A percentile compares a stretch with the other conserved stretches of the same genome.
These are phyloP conservation scores for Elasticomyces elasticus DNA, from an alignment of 495 filamentous ascomycete species.

Conservation along the genomic window DNA sequence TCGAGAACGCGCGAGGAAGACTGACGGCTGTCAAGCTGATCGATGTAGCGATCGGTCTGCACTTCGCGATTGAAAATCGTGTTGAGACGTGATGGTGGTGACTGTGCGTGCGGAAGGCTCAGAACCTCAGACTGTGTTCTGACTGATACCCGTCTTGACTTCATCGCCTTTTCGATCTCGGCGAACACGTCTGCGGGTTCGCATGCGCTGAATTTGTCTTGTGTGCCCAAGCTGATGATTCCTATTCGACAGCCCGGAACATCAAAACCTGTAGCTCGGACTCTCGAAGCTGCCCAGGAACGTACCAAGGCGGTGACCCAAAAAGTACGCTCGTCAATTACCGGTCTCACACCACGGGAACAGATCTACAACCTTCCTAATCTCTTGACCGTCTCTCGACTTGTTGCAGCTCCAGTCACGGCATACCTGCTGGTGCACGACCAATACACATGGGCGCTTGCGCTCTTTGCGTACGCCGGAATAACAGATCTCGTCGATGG, in stretches of 20 bases:
- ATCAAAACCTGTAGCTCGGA: constrained; percentile 24
- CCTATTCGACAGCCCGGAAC: not conserved
- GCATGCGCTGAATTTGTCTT: too few relatives aligned
- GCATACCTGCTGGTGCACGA: constrained; percentile 84
- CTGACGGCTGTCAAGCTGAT: too few relatives aligned
- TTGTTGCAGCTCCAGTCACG: constrained; percentile 73
- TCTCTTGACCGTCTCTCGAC: constrained; percentile 75
- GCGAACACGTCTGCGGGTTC: too few relatives aligned
- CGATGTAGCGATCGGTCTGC: too few relatives aligned
- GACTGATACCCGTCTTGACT: too few relatives aligned
- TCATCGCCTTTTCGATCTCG: too few relatives aligned
- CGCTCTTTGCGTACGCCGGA: constrained; percentile 82
- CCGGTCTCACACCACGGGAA: constrained; percentile 56
- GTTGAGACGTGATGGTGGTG: too few relatives aligned
- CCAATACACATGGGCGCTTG: constrained; percentile 64
- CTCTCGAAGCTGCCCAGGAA: constrained; percentile 12
- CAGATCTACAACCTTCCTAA: constrained; percentile 97
- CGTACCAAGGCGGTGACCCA: constrained; percentile 20
- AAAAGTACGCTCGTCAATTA: constrained; percentile 37
- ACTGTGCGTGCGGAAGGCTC: too few relatives aligned
- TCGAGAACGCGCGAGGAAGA: too few relatives aligned
- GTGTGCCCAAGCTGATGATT: not conserved
- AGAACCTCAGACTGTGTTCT: too few relatives aligned
- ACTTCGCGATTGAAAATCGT: too few relatives aligned
- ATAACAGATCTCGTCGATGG: constrained; percentile 87